Percentiles rank a stretch among this genome's conserved stretches.
These are phyloP conservation scores for Monosporascus sp. DNA, from an alignment of 2,329 filamentous ascomycete species.

Conservation along the genomic window DNA sequence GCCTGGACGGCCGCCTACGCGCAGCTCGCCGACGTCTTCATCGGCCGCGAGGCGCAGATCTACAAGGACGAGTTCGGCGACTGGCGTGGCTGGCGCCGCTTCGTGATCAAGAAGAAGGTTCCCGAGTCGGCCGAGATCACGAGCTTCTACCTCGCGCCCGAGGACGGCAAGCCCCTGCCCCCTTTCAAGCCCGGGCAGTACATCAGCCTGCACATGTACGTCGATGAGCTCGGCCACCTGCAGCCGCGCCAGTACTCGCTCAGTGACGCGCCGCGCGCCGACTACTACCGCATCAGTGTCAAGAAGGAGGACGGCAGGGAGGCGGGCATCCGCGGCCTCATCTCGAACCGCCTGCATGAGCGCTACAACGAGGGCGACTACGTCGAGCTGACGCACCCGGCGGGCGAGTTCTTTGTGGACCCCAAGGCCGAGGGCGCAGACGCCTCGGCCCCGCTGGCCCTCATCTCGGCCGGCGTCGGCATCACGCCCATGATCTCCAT, in stretches of 20 bases:
- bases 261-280: conserved; percentile 48
- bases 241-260: conserved; percentile 75
- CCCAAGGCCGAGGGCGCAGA: conserved; percentile 27
- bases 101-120: conserved; percentile 55
- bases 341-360: conserved; percentile 50
- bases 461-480: conserved; percentile 65
- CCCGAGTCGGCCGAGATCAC: conserved; percentile 56
- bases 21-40: conserved; percentile 67
- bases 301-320: conserved; percentile 52
- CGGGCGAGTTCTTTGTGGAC: conserved; percentile 59
- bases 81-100: conserved; percentile 47
- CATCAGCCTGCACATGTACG: conserved; percentile 57
- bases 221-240: conserved; percentile 56
- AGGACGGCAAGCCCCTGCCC: conserved; percentile 53
- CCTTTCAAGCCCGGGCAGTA: conserved; percentile 67
- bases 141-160: conserved; percentile 65
- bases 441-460: conserved; percentile 45
- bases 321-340: conserved; percentile 37
- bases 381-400: conserved; percentile 50
- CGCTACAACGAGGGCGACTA: conserved; percentile 44
- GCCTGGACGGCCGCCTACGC: conserved; percentile 70
- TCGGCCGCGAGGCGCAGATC: conserved; percentile 55
- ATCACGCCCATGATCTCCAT: conserved; percentile 63
- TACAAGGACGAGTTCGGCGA: conserved; percentile 45
- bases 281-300: conserved; percentile 68